These are phyloP conservation scores for Orbilia brochopaga DNA, from an alignment of 2,329 filamentous ascomycete species.

Conservation along the genomic window DNA sequence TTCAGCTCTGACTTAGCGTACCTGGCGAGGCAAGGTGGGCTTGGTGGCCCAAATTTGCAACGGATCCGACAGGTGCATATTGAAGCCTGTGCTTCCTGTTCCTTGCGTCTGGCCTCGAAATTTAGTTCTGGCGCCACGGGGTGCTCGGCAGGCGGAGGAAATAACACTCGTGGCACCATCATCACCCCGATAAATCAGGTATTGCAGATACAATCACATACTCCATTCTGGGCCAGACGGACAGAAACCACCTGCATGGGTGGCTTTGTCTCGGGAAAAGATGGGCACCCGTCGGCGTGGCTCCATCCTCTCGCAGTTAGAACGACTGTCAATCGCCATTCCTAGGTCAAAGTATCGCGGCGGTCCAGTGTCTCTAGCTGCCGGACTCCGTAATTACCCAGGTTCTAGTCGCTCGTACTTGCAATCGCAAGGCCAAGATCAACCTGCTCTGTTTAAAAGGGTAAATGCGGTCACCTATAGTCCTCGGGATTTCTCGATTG, in stretches of 20 bases:
- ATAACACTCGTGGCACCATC: slow-evolving; percentile 45
- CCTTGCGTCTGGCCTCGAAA: slow-evolving; percentile 38
- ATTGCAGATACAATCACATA: not conserved
- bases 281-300: slow-evolving; percentile 8
- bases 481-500: slow-evolving; percentile 12
- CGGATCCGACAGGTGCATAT: slow-evolving; percentile 47
- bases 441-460: slow-evolving; percentile 3
- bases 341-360: slow-evolving; percentile 11
- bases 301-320: slow-evolving; percentile 37
- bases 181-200: too few species aligned
- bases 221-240: not conserved
- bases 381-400: slow-evolving; percentile 30
- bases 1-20: slow-evolving; percentile 48
- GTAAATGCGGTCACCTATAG: not conserved
- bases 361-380: slow-evolving; percentile 14
- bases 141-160: slow-evolving; percentile 41
- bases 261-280: slow-evolving; percentile 17
- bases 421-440: slow-evolving; percentile 20
- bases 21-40: slow-evolving; percentile 25
- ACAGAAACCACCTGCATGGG: slow-evolving; percentile 13
- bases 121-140: slow-evolving; percentile 39
- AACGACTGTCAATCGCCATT: slow-evolving; percentile 19
- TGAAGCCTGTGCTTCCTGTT: slow-evolving; percentile 16
- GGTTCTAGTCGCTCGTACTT: not conserved
- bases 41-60: slow-evolving; percentile 39